These are phyloP conservation scores for Colletotrichum spinosum DNA, from an alignment of 2,329 filamentous ascomycete species.

Conservation along the genomic window DNA sequence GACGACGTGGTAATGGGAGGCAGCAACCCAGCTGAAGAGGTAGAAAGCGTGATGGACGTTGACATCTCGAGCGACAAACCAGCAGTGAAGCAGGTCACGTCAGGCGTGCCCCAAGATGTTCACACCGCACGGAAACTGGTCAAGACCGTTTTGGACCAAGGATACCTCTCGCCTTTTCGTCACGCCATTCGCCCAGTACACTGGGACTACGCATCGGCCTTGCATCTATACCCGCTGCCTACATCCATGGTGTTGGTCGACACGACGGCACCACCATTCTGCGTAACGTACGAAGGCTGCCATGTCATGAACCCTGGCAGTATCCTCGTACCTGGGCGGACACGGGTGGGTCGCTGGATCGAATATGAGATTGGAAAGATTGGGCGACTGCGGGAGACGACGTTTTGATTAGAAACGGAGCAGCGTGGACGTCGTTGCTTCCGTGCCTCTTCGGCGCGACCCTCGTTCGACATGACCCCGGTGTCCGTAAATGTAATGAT, in stretches of 20 bases:
- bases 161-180: conserved; percentile 87
- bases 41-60: conserved; percentile 56
- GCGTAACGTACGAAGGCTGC: conserved; percentile 92
- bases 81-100: conserved; percentile 21
- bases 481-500: too few species aligned
- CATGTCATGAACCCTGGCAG: conserved; percentile 94
- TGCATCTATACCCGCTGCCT: conserved; percentile 90
- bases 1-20: conserved; percentile 50
- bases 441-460: too few species aligned
- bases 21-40: conserved; percentile 39
- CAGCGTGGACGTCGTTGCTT: too few species aligned
- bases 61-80: conserved; percentile 45
- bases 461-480: too few species aligned
- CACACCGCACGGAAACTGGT: conserved; percentile 80
- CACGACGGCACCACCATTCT: conserved; percentile 83
- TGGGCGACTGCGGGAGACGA: conserved; percentile 73
- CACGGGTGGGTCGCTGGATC: conserved; percentile 81
- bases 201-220: conserved; percentile 84
- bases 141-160: conserved; percentile 92
- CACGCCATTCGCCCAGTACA: conserved; percentile 83
- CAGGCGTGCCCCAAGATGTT: conserved; percentile 58
- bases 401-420: conserved; percentile 54
- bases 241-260: conserved; percentile 87
- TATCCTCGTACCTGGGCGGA: conserved; percentile 76
- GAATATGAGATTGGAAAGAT: conserved; percentile 81